A percentile compares a stretch with the other conserved stretches of the same genome.
Conservation (phyloP, 768 basidiomycete genomes). For the Boletus vermiculosoides region DNA sequence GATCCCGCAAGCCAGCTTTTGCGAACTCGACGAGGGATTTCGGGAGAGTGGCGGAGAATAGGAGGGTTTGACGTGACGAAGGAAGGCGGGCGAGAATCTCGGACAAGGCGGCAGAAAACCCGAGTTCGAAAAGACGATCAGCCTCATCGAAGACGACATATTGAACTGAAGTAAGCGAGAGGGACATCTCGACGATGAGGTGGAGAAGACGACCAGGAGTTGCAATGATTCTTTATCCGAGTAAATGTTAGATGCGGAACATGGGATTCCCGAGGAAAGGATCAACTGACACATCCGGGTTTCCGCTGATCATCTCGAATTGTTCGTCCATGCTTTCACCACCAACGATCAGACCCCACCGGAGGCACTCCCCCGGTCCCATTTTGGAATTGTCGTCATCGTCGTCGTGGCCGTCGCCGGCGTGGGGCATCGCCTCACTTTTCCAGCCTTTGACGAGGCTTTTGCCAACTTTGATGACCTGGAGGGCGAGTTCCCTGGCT, state of each 20-base stretch:
- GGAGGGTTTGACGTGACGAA: constrained; percentile 80
- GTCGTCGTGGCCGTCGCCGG: constrained; percentile 60
- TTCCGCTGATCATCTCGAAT: constrained; percentile 90
- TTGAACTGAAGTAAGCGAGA: constrained; percentile 83
- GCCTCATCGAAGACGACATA: constrained; percentile 98
- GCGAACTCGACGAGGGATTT: constrained; percentile 96
- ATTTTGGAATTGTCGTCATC: constrained; percentile 48
- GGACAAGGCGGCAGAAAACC: constrained; percentile 87
- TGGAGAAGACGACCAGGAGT: constrained; percentile 98
- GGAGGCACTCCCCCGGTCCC: constrained; percentile 54
- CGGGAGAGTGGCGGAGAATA: constrained; percentile 96
- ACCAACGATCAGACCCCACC: constrained; percentile 95
- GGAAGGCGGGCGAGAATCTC: constrained; percentile 93
- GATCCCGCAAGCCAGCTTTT: constrained; percentile 92
- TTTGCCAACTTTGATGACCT: constrained; percentile 93
- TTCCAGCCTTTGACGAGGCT: constrained; percentile 86
- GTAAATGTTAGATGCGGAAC: constrained; percentile 12
- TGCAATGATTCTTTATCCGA: constrained; percentile 76
- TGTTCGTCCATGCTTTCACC: constrained; percentile 96
- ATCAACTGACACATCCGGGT: constrained; percentile 86
- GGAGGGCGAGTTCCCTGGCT: constrained; percentile 90
- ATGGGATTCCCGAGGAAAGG: constrained; percentile 2
- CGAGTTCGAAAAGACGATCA: constrained; percentile 97
- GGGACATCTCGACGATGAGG: constrained; percentile 93
- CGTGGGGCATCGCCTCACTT: constrained; percentile 58